Evolutionary conservation across 129 eudicot genomes (phyloP), one percentile per base, ranked within the genome.

Genomic region (Ambrosia artemisiifolia): DNA sequence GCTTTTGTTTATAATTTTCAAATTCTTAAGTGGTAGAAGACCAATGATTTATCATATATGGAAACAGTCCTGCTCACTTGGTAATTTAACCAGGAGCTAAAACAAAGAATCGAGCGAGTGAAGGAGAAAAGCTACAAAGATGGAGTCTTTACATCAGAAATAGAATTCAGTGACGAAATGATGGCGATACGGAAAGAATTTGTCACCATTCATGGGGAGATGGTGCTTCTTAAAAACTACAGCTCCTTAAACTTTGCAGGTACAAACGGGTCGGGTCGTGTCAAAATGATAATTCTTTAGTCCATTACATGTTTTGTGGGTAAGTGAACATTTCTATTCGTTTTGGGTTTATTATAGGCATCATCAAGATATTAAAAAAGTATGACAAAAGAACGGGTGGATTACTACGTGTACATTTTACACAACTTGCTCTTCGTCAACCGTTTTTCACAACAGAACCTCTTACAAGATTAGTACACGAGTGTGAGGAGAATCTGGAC

Each of bases 191-290:
- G 91, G 34, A 84, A 72, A 72, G 97, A 94, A 51, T 90, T 86
- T 67, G 91, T 88, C 64, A 64, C 91, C 18, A 94, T 90, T 66
- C 89, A 90, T 24, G 99, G 97, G 59, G 96, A 94, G 69, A 88
- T 90, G 99, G 96, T 94, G 80, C 97, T 94, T 79, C 94, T 94
- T 10, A 90, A 88, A 82, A 94, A 84, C 69, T 94, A 94, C 70
- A 90, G 99, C 83, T 88, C 93, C 75, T 86, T 94, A 32, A 94
- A 94, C 73, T 88, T 88, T 94, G 96, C 95, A 77, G 99, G 99
- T 94, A 86, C 35, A 66, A 4, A 6, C 11, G 7, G 11, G 48
- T 63, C 44, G 7, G 19, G 32, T 63, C 44, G 7, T 10, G 32
- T 63, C 7, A n/a, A 35, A 16, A n/a, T 3, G 68, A 35, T 16